phyloP scores from a whole-genome alignment of 257 asterid species.

The Nicotiana tomentosiformis region DNA sequence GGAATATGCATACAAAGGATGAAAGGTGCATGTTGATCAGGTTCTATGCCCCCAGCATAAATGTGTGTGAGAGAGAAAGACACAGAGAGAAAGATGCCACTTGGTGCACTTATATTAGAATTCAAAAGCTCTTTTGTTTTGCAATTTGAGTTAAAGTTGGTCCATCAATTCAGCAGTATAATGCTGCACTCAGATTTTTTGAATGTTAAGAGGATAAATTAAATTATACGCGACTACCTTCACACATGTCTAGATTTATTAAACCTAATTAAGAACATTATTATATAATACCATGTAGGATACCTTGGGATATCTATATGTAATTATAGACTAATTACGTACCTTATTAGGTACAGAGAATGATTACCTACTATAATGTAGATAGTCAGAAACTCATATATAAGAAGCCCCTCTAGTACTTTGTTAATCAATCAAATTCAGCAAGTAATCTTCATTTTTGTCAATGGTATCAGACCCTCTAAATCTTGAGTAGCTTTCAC shows the following conservation, averaged over 20 bases:
- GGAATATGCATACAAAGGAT: background rate
- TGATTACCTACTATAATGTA: background rate
- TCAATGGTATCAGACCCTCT: background rate
- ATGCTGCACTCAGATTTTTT: background rate
- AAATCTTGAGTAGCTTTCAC: background rate
- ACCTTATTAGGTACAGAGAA: background rate
- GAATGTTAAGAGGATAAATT: background rate
- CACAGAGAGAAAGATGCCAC: background rate
- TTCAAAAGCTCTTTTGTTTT: background rate
- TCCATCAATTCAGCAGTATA: slow-evolving; percentile 1
- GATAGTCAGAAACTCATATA: background rate
- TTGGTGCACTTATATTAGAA: background rate
- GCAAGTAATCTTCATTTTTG: background rate
- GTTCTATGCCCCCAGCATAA: background rate
- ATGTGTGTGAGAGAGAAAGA: background rate
- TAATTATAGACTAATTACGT: background rate
- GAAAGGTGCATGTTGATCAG: background rate
- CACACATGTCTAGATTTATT: background rate
- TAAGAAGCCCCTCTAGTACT: background rate
- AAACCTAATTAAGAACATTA: background rate
- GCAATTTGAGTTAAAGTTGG: background rate
- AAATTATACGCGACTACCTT: background rate
- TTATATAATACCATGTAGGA: background rate
- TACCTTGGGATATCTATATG: background rate
- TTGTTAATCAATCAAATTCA: background rate